phyloP scores from a whole-genome alignment of 495 filamentous ascomycete species.

The Hypoxylon trugodes region DNA sequence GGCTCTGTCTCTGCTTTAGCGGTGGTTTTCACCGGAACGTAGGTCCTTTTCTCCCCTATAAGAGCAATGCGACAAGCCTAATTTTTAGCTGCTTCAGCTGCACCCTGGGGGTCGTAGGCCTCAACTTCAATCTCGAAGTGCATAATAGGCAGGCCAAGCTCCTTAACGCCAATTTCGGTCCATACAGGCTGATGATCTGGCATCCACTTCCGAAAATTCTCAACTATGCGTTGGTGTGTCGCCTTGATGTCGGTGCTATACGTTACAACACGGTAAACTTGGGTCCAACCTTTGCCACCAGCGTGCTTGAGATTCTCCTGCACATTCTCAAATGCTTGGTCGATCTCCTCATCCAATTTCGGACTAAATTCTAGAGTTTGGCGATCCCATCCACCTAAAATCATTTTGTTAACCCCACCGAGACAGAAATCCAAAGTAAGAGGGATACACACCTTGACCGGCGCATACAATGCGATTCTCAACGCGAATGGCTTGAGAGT shows the following conservation, averaged over 20 bases:
- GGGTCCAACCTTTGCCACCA: constrained; percentile 64
- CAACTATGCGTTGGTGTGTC: constrained; percentile 51
- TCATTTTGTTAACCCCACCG: too few relatives aligned
- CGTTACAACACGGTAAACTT: constrained; percentile 60
- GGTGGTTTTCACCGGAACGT: too few relatives aligned
- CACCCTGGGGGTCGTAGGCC: constrained; percentile 44
- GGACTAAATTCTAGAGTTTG: constrained; percentile 46
- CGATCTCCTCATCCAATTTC: constrained; percentile 58
- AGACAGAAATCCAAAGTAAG: not conserved
- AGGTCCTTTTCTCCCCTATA: too few relatives aligned
- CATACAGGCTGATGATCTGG: constrained; percentile 60
- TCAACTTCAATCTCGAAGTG: constrained; percentile 65
- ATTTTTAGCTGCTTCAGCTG: constrained; percentile 1
- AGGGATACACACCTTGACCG: constrained; percentile 57
- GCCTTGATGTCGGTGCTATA: constrained; percentile 57
- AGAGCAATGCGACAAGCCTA: too few relatives aligned
- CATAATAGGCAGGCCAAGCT: constrained; percentile 58
- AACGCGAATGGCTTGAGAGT: constrained; percentile 64
- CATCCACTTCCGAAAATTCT: constrained; percentile 59
- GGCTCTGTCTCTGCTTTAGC: too few relatives aligned
- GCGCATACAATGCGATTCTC: constrained; percentile 61
- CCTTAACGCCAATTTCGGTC: constrained; percentile 57
- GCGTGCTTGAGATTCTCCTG: constrained; percentile 56
- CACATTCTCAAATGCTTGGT: constrained; percentile 64
- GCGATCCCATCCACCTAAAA: constrained; percentile 63